Percentiles rank a stretch among this genome's conserved stretches.
phyloP scores from a whole-genome alignment of 805 yeast genomes.

The Yamadazyma olivae region DNA sequence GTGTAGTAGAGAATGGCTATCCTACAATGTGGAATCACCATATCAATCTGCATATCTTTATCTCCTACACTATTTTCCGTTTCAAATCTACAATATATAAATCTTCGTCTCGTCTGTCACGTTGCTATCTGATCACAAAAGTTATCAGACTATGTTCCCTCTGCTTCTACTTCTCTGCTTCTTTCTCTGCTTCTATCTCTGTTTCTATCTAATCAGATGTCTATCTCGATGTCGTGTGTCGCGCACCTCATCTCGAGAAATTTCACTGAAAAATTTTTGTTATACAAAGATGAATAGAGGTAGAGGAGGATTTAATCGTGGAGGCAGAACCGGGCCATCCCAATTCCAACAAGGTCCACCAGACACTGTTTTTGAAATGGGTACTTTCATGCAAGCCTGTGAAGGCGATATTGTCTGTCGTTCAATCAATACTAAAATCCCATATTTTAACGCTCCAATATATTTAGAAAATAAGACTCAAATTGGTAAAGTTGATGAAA shows the following conservation, averaged over 20 bases:
- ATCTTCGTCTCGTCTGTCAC: no score
- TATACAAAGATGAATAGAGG: conserved; percentile 57
- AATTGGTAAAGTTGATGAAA: conserved; percentile 97
- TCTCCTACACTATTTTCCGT: no score
- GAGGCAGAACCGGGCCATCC: conserved; percentile 69
- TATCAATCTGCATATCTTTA: no score
- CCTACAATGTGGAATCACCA: no score
- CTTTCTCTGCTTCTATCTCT: no score
- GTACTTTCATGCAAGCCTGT: conserved; percentile 84
- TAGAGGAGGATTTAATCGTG: conserved; percentile 67
- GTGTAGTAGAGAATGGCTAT: no score
- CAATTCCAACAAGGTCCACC: conserved; percentile 90
- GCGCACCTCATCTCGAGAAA: not conserved
- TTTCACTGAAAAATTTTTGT: conserved; percentile 5
- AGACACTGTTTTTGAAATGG: conserved; percentile 92
- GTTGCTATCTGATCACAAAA: no score
- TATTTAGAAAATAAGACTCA: conserved; percentile 94
- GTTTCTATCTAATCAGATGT: no score
- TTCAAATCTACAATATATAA: no score
- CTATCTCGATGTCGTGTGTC: no score
- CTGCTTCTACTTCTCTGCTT: no score
- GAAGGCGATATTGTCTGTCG: conserved; percentile 98
- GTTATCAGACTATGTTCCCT: no score
- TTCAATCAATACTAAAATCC: conserved; percentile 89
- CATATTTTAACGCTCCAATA: conserved; percentile 98